These are phyloP conservation scores for Cercospora brassicicola DNA, from an alignment of 2,329 filamentous ascomycete genomes.

Conservation along the genomic window DNA sequence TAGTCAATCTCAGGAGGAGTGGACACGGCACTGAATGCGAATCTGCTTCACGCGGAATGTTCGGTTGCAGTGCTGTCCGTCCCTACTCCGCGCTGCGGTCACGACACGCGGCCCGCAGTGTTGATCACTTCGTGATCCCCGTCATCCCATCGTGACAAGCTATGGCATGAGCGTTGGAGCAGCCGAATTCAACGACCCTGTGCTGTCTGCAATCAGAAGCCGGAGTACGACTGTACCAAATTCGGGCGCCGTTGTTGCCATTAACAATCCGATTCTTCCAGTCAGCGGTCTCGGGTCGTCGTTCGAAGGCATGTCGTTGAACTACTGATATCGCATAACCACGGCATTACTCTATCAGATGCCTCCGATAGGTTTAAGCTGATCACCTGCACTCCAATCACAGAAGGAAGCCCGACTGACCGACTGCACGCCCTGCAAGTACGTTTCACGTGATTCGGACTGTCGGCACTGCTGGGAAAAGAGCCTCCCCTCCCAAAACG, in stretches of 20 bases:
- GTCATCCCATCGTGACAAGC: background rate
- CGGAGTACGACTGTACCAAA: background rate
- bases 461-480: too few species aligned
- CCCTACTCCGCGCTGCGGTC: background rate
- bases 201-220: background rate
- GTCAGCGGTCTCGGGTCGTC: background rate
- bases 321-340: background rate
- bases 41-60: background rate
- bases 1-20: too few species aligned
- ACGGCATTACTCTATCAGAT: background rate
- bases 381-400: background rate
- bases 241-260: background rate
- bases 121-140: background rate
- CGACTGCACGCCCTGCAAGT: background rate
- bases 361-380: background rate
- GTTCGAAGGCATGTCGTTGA: background rate
- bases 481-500: background rate
- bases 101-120: background rate
- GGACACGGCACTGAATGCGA: background rate
- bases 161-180: background rate
- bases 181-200: background rate
- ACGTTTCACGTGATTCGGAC: background rate
- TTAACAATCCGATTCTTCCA: background rate
- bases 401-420: background rate
- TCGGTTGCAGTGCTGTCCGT: background rate